These are phyloP conservation scores for Phialophora expanda DNA, from an alignment of 2,329 filamentous ascomycete species.

Conservation along the genomic window DNA sequence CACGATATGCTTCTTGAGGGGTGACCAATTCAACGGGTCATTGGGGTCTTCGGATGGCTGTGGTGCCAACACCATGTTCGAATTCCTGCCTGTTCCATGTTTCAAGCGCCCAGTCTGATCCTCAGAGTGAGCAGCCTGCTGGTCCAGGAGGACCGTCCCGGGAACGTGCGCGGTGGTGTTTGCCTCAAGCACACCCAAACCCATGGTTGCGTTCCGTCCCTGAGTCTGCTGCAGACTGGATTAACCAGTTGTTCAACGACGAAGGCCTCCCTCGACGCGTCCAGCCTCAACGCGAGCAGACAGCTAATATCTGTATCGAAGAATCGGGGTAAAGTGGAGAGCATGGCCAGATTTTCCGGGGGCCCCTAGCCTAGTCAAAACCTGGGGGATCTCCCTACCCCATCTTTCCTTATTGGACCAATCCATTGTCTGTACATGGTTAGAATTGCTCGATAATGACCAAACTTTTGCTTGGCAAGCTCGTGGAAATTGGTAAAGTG, in stretches of 20 bases:
- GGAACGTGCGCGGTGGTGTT: conserved; percentile 41
- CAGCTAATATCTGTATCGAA: conserved; percentile 8
- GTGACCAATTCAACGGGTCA: conserved; percentile 48
- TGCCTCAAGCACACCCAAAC: conserved; percentile 42
- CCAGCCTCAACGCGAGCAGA: conserved; percentile 5
- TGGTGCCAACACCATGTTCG: conserved; percentile 42
- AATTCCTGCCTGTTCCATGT: conserved; percentile 26
- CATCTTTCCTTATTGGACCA: conserved; percentile 21
- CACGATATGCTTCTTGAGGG: conserved; percentile 43
- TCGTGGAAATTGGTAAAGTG: not conserved
- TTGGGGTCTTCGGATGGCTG: conserved; percentile 47
- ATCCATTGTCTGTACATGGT: conserved; percentile 17
- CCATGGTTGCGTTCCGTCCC: conserved; percentile 35
- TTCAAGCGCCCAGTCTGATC: conserved; percentile 29
- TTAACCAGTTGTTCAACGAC: not conserved
- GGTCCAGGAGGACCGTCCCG: conserved; percentile 42
- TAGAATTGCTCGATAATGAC: conserved; percentile 4
- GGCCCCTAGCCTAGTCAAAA: not conserved
- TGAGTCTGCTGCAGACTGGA: not conserved
- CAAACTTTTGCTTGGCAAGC: not conserved
- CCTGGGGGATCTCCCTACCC: conserved; percentile 20
- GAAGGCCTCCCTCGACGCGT: not conserved
- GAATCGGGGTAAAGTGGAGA: conserved; percentile 21
- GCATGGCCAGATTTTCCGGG: conserved; percentile 7
- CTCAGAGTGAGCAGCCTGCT: conserved; percentile 27